These are phyloP conservation scores for Syncephalastrum contaminatum DNA, from an alignment of 371 early-diverging fungal genomes.

Conservation along the genomic window DNA sequence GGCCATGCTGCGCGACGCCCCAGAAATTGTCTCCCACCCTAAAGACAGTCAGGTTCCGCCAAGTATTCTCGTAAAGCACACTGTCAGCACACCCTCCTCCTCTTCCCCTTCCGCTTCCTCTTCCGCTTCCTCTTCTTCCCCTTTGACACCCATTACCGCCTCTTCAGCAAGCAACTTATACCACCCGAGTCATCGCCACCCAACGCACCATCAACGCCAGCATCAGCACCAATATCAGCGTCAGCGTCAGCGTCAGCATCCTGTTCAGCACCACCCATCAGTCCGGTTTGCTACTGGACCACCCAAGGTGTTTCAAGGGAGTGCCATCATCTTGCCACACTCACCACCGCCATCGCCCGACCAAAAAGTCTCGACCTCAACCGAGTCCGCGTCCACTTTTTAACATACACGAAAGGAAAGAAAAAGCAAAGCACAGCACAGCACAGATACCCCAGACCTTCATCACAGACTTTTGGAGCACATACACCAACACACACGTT, in stretches of 20 bases:
- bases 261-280: conserved; percentile 27
- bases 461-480: too few species aligned
- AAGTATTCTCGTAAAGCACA: conserved; percentile 20
- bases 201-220: conserved; percentile 7
- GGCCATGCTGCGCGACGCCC: conserved; percentile 27
- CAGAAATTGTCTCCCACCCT: conserved; percentile 13
- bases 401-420: too few species aligned
- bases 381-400: too few species aligned
- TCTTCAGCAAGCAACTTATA: conserved; percentile 4
- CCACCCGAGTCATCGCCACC: conserved; percentile 3
- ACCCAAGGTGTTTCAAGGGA: conserved; percentile 25
- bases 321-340: too few species aligned
- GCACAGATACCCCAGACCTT: too few species aligned
- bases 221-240: background rate
- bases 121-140: conserved; percentile 5
- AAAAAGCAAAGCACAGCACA: too few species aligned
- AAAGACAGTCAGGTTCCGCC: conserved; percentile 10
- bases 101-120: conserved; percentile 4
- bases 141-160: background rate
- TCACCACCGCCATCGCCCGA: too few species aligned
- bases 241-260: background rate
- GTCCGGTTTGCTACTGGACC: conserved; percentile 41
- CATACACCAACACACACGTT: too few species aligned
- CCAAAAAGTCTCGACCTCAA: too few species aligned
- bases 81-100: too few species aligned